Conservation (phyloP, 202 grass and related monocot genomes). For the Schoenoplectus tabernaemontani region DNA sequence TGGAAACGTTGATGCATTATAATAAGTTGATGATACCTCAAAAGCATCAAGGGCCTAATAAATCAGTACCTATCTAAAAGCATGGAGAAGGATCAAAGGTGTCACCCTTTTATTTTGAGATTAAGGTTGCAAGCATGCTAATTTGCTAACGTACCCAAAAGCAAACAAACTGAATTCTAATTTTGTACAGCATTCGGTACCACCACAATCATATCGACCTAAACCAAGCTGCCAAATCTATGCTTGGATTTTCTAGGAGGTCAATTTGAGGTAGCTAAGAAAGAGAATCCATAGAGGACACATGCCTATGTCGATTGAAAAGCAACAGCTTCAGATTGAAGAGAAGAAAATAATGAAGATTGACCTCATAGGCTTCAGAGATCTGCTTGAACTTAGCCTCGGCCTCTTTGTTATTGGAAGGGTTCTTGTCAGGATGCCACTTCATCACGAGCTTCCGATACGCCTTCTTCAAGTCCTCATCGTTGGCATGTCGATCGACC, state of each 20-base stretch:
- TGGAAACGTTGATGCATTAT: not conserved
- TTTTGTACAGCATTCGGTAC: not conserved
- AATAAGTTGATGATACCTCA: not conserved
- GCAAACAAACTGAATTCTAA: not conserved
- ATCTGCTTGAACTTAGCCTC: conserved; percentile 99
- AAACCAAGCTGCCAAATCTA: not conserved
- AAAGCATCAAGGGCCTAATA: not conserved
- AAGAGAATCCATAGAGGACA: not conserved
- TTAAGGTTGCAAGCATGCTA: not conserved
- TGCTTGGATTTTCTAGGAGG: not conserved
- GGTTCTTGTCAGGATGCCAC: conserved; percentile 89
- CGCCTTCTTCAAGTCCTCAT: conserved; percentile 89
- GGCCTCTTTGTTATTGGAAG: conserved; percentile 66
- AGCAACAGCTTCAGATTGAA: not conserved
- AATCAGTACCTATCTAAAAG: not conserved
- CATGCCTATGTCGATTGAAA: not conserved
- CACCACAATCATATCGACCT: not conserved
- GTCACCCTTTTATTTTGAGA: not conserved
- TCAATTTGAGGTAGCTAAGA: not conserved
- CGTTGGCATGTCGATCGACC: conserved; percentile 54
- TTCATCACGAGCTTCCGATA: conserved; percentile 83
- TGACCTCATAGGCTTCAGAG: conserved; percentile 82
- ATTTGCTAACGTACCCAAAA: not conserved
- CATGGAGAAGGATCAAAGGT: not conserved
- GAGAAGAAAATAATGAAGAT: not conserved